Percentiles rank a stretch among this genome's conserved stretches.
Evolutionary conservation across 2,329 filamentous ascomycete species (phyloP).

Genomic region (Arachnomyces sp.): DNA sequence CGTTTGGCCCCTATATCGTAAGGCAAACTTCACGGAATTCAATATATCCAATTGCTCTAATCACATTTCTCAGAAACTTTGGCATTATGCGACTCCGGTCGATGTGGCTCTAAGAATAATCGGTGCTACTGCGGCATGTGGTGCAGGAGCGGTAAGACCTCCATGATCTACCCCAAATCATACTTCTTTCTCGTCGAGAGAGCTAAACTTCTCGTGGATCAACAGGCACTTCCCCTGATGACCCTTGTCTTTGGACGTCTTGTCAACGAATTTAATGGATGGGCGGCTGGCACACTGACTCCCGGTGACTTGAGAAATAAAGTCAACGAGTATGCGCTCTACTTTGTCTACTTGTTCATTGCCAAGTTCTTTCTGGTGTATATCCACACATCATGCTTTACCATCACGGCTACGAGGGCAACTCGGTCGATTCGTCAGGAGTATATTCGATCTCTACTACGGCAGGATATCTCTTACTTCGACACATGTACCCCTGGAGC

Average conservation of each 20-base stretch:
- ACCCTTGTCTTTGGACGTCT: conserved; percentile 46
- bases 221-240: conserved; percentile 36
- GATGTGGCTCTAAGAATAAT: too few species aligned
- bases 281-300: conserved; percentile 23
- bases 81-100: too few species aligned
- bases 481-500: conserved; percentile 18
- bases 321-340: conserved; percentile 43
- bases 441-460: conserved; percentile 15
- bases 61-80: too few species aligned
- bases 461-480: conserved; percentile 22
- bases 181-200: too few species aligned
- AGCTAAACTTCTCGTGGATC: too few species aligned
- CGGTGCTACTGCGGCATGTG: too few species aligned
- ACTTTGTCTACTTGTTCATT: conserved; percentile 63
- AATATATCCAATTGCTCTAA: too few species aligned
- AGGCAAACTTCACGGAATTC: too few species aligned
- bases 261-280: conserved; percentile 40
- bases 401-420: conserved; percentile 31
- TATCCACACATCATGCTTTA: conserved; percentile 47
- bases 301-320: conserved; percentile 31
- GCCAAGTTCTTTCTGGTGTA: conserved; percentile 58
- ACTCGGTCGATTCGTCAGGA: conserved; percentile 18
- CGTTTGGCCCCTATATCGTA: too few species aligned
- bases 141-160: too few species aligned
- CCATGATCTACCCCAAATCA: too few species aligned